Evolutionary conservation across 2,329 filamentous ascomycete species (phyloP).

Genomic region (Thyridium curvatum): DNA sequence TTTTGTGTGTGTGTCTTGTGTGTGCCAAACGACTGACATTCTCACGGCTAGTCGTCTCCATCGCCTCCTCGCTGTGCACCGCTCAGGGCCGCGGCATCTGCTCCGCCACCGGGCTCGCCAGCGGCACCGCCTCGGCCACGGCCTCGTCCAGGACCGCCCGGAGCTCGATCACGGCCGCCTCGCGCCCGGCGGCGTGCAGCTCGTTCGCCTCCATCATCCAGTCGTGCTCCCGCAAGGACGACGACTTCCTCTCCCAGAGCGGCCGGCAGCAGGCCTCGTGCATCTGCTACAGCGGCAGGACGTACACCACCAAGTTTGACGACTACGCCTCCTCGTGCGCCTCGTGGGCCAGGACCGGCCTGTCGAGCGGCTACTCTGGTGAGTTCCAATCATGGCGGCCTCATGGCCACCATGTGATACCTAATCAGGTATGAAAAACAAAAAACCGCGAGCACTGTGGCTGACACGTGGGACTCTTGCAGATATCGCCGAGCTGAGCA

Average conservation of each 20-base stretch:
- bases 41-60: slow-evolving; percentile 1
- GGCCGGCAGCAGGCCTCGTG: slow-evolving; percentile 11
- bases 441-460: no score
- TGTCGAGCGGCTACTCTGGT: slow-evolving; percentile 9
- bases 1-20: background rate
- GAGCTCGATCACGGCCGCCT: background rate
- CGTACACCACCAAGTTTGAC: slow-evolving; percentile 15
- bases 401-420: no score
- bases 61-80: slow-evolving; percentile 5
- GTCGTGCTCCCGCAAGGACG: slow-evolving; percentile 11
- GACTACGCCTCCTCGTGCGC: slow-evolving; percentile 14
- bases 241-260: slow-evolving; percentile 6
- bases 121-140: background rate
- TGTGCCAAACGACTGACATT: background rate
- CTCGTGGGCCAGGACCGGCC: slow-evolving; percentile 10
- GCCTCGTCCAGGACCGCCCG: background rate
- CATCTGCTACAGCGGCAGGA: slow-evolving; percentile 13
- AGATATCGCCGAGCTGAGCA: slow-evolving; percentile 8
- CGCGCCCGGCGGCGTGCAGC: slow-evolving; percentile 13
- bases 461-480: no score
- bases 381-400: background rate
- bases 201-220: slow-evolving; percentile 10
- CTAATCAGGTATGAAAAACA: no score
- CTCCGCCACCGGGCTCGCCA: background rate
- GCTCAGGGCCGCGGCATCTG: slow-evolving; percentile 5